Base-by-base conservation (phyloP, 2,329 filamentous ascomycete genomes). In the Phialocephala sp. region DNA sequence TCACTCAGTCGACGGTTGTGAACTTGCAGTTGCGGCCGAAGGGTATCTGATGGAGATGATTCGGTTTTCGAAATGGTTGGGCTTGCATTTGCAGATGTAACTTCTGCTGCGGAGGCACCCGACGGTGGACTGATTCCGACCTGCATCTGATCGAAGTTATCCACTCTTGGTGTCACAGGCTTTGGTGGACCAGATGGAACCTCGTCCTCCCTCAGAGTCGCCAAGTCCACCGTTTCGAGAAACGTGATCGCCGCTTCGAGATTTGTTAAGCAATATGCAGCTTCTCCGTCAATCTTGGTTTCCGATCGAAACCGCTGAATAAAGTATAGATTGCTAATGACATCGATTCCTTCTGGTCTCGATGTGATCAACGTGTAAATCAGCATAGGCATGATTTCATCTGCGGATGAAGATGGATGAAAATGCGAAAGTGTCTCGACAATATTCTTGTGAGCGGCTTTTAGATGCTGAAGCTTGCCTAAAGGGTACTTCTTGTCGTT, bases 301-400 rank as follows among this genome's bases (percentile, higher is more conserved):
- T 63, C n/a, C n/a, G n/a, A n/a, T n/a, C 95, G 88, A 76, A 99
- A 99, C 68, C 91, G 84, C 76, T 98, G 94, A 71, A 98, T 93
- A 76, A 98, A 99, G 72, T 91, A 88, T n/a, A 96, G 83, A 76
- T 99, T 96, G 81, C 94, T 98, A 74, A 97, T 93, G 63, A 94
- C 90, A 77, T 94, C 92, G 57, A 98, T 89, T 39, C 89, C 87
- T 77, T 95, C 91, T 0, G 94, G 91, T 0, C 93, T 90, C 54
- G 94, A 90, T 2, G 93, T 97, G 76, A 99, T 96, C 66, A 99
- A 85, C 0, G 93, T 92, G 80, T 97, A 99, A 68, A 99, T 99
- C 68, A 99, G 85, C 78, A 97, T 97, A 0, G 95, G 95, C 77
- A 99, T 89, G 62, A 99, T 96, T 79, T 98, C 95, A 76, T 99